Conservation (phyloP, 257 asterid genomes). For the Agastache rugosa region DNA sequence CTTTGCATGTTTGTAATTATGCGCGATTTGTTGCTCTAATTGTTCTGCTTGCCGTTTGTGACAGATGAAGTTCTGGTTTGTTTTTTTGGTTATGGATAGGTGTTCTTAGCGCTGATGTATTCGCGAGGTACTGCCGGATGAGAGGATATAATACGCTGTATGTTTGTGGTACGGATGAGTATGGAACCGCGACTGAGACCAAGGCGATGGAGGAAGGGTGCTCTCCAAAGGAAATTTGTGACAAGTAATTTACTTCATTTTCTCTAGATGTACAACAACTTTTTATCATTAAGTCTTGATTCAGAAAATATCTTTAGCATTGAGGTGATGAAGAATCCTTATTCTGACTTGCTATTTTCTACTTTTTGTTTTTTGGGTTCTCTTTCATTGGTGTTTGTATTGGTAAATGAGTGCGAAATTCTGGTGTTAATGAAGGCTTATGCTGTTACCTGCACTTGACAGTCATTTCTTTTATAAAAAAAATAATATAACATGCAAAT, state of each 20-base stretch:
- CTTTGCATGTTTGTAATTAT: constrained; percentile 12
- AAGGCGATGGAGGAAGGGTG: constrained; percentile 96
- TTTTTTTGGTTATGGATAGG: constrained; percentile 48
- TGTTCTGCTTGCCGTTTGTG: constrained; percentile 16
- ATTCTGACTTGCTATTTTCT: neutral
- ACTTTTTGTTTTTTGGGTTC: neutral
- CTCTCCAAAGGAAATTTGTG: constrained; percentile 86
- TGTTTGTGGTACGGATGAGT: constrained; percentile 97
- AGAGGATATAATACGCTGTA: constrained; percentile 81
- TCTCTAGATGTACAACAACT: neutral
- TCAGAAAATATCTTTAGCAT: constrained; percentile 4
- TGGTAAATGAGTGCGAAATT: neutral
- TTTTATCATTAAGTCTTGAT: constrained; percentile 19
- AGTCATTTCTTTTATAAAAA: neutral
- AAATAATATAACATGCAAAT: neutral
- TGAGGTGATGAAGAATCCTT: neutral
- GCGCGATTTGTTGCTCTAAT: neutral
- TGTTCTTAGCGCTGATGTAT: constrained; percentile 97
- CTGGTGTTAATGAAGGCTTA: constrained; percentile 7
- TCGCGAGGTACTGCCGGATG: constrained; percentile 83
- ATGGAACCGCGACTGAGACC: constrained; percentile 97
- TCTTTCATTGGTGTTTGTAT: neutral
- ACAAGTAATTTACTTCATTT: constrained; percentile 61
- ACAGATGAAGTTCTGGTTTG: neutral
- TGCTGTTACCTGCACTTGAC: constrained; percentile 8